Base-by-base conservation (phyloP, 768 basidiomycete genomes). In the Trichaptum fuscoviolaceum region DNA sequence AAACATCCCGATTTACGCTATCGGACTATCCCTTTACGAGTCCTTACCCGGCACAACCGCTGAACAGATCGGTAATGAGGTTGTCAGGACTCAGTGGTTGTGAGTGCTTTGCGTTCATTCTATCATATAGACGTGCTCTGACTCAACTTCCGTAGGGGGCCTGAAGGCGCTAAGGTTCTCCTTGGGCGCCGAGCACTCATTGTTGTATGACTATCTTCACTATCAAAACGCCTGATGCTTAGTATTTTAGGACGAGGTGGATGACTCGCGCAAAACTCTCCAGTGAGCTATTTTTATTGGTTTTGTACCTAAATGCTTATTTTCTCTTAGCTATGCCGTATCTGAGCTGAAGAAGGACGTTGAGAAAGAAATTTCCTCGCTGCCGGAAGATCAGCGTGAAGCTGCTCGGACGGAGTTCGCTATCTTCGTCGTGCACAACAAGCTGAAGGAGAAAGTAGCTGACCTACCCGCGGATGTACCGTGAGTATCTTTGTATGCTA, bases 51-150 rank as follows among this genome's bases (percentile, higher is more conserved):
- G 89, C 20, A 84, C 86, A 3, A 87, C 87, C 0, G 86, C 77
- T 30, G 87, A 94, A 70, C 85, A 89, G 74, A 83, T 95, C 63
- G 92, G 92, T 62, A 84, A 80, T 67, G 89, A 97, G 75, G 93
- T 99, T 69, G 81, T 97, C 71, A 85, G 96, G 65, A 99, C 96
- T 18, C 97, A 99, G 77, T 99, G 97, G 97, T 81, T 99, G 91
- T 92, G 76, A 74, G 90, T 80, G 15, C 23, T 60, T 58, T 63
- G 52, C 36, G 59, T 57, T 25, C 42, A 52, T 58, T 66, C 64
- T 20, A 67, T 60, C 62, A 59, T 69, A 30, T 8, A 57, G 12
- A 42, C 59, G 63, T 57, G 62, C 27, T 57, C 34, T 35, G 58
- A 62, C 67, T 8, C 8, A 8, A 30, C 30, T 20, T 42, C 25